phyloP scores from a whole-genome alignment of 805 yeast genomes.

The Naumovozyma baii region DNA sequence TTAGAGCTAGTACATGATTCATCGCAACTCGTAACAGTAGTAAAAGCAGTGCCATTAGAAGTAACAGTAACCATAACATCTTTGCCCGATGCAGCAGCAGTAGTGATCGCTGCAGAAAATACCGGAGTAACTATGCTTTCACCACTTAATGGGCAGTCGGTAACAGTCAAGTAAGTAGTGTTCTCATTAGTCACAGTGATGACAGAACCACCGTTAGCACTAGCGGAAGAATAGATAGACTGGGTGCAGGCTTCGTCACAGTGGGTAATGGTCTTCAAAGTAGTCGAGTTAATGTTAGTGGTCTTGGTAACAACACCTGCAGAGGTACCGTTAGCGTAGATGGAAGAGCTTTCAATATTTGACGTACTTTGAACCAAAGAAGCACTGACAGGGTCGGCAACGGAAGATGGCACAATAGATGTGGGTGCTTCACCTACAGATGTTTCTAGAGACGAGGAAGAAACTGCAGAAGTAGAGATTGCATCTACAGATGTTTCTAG shows the following conservation, averaged over 20 bases:
- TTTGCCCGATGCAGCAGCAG: constrained; percentile 1
- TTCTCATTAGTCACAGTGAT: constrained; percentile 1
- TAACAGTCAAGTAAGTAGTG: not conserved
- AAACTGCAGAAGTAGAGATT: constrained; percentile 1
- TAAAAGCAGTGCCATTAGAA: not conserved
- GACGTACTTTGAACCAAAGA: too few species aligned
- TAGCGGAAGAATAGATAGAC: constrained; percentile 1
- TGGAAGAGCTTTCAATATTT: constrained; percentile 1
- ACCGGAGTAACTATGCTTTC: not conserved
- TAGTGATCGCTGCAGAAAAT: not conserved
- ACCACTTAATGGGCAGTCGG: not conserved
- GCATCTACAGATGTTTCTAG: not conserved
- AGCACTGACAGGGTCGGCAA: too few species aligned
- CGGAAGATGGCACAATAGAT: not conserved
- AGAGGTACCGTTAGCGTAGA: not conserved
- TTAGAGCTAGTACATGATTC: constrained; percentile 8
- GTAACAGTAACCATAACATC: not conserved
- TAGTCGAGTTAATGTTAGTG: not conserved
- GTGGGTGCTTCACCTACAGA: not conserved
- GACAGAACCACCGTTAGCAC: constrained; percentile 2
- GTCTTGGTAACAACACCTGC: not conserved
- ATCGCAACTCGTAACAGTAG: constrained; percentile 9
- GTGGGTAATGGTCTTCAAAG: constrained; percentile 5
- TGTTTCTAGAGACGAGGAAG: too few species aligned
- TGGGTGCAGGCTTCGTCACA: constrained; percentile 10